These are phyloP conservation scores for Cyberlindnera subsufficiens DNA, from an alignment of 805 yeast species.

Conservation along the genomic window DNA sequence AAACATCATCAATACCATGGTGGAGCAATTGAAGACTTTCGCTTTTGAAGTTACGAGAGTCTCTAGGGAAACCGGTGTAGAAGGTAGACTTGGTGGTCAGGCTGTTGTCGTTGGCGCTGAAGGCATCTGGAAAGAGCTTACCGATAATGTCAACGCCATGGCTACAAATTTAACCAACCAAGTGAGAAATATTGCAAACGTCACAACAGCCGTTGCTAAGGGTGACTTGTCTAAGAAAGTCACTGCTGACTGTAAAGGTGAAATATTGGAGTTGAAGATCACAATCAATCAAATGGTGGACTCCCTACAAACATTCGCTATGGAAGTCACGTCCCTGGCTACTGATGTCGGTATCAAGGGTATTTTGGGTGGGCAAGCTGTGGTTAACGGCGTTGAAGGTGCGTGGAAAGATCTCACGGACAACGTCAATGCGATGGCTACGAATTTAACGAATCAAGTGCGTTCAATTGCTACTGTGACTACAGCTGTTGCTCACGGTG, in stretches of 20 bases:
- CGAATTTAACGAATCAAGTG: conserved; percentile 85
- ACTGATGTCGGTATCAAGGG: conserved; percentile 93
- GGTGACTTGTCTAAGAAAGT: conserved; percentile 84
- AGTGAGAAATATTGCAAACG: conserved; percentile 83
- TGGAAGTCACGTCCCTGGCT: conserved; percentile 85
- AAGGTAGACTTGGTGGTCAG: conserved; percentile 83
- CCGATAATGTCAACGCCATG: conserved; percentile 89
- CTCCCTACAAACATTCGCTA: conserved; percentile 79
- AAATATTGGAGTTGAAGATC: conserved; percentile 74
- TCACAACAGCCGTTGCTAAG: conserved; percentile 82
- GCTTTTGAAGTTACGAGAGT: conserved; percentile 87
- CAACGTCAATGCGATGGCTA: conserved; percentile 90
- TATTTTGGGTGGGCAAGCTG: conserved; percentile 87
- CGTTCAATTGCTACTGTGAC: conserved; percentile 91
- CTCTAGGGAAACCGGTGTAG: conserved; percentile 85
- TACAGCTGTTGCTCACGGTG: conserved; percentile 92
- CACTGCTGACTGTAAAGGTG: conserved; percentile 88
- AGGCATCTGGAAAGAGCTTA: conserved; percentile 85
- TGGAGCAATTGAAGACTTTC: conserved; percentile 78
- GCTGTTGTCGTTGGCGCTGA: conserved; percentile 78
- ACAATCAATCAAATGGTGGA: conserved; percentile 94
- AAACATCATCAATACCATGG: conserved; percentile 84
- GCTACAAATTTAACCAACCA: conserved; percentile 82
- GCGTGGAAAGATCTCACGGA: conserved; percentile 89
- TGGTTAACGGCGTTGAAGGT: conserved; percentile 86